phyloP scores from a whole-genome alignment of 345 rosid species.

The Ailanthus altissimus region DNA sequence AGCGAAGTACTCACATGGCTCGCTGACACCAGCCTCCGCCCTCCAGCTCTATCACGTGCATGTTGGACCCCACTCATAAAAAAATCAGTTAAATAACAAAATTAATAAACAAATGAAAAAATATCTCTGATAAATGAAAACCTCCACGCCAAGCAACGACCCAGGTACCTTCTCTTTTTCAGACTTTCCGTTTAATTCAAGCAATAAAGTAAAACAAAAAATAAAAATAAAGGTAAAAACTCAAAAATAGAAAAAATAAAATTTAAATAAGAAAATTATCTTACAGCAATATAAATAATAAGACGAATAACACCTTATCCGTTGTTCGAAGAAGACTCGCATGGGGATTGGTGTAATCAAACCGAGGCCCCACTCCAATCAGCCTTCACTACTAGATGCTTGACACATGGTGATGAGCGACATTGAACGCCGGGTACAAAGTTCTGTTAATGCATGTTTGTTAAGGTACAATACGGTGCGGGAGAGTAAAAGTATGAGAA shows the following conservation, averaged over 20 bases:
- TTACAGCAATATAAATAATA: constrained; percentile 17
- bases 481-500: no score
- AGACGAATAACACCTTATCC: constrained; percentile 24
- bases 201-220: constrained; percentile 21
- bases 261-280: neutral
- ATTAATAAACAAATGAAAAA: neutral
- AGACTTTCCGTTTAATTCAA: constrained; percentile 51
- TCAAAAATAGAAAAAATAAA: neutral
- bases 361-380: constrained; percentile 21
- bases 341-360: constrained; percentile 20
- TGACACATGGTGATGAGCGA: constrained; percentile 25
- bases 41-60: constrained; percentile 48
- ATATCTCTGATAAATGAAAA: constrained; percentile 24
- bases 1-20: constrained; percentile 46
- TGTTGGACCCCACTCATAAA: constrained; percentile 34
- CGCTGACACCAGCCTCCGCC: constrained; percentile 47
- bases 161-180: constrained; percentile 37
- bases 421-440: neutral
- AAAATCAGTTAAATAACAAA: neutral
- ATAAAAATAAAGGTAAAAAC: neutral
- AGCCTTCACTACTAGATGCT: constrained; percentile 16
- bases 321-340: constrained; percentile 10
- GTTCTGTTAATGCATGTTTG: neutral
- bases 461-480: no score
- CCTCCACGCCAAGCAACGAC: constrained; percentile 60